Evolutionary conservation across 2,329 filamentous ascomycete species (phyloP).

Genomic region (Diplodia seriata): DNA sequence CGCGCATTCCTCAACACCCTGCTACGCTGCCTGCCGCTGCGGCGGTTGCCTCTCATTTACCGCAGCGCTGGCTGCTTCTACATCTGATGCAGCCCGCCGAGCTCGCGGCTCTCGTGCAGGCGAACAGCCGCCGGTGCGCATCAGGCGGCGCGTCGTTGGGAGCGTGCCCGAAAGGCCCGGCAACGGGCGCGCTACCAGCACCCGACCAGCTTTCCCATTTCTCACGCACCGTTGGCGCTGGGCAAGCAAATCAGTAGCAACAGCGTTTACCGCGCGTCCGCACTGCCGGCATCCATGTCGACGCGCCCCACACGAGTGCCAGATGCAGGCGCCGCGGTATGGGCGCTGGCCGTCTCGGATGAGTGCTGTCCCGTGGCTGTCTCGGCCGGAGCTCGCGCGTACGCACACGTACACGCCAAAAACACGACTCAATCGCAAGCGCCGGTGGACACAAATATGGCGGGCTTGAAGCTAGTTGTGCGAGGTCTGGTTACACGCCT

Average conservation of each 20-base stretch:
- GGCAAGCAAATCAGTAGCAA: slow-evolving; percentile 22
- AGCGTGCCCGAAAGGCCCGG: not conserved
- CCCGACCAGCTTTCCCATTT: not conserved
- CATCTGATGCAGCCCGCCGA: not conserved
- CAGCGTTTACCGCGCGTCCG: slow-evolving; percentile 27
- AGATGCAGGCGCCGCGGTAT: slow-evolving; percentile 14
- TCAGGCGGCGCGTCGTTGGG: not conserved
- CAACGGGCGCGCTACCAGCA: not conserved
- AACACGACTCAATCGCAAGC: slow-evolving; percentile 19
- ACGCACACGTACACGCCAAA: slow-evolving; percentile 3
- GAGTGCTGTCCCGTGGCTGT: slow-evolving; percentile 17
- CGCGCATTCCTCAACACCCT: slow-evolving; percentile 20
- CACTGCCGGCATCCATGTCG: slow-evolving; percentile 14
- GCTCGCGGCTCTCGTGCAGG: not conserved
- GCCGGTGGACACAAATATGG: not conserved
- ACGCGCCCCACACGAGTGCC: slow-evolving; percentile 2
- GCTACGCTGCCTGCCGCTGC: slow-evolving; percentile 14
- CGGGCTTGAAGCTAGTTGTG: slow-evolving; percentile 21
- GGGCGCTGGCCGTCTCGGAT: slow-evolving; percentile 9
- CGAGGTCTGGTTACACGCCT: slow-evolving; percentile 27
- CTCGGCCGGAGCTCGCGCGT: slow-evolving; percentile 26
- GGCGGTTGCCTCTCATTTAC: not conserved
- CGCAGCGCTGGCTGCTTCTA: slow-evolving; percentile 4
- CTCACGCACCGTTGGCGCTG: not conserved
- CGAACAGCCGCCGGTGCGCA: slow-evolving; percentile 13